These are phyloP conservation scores for Pleurotus sapidus DNA, from an alignment of 768 basidiomycete genomes.

Conservation along the genomic window DNA sequence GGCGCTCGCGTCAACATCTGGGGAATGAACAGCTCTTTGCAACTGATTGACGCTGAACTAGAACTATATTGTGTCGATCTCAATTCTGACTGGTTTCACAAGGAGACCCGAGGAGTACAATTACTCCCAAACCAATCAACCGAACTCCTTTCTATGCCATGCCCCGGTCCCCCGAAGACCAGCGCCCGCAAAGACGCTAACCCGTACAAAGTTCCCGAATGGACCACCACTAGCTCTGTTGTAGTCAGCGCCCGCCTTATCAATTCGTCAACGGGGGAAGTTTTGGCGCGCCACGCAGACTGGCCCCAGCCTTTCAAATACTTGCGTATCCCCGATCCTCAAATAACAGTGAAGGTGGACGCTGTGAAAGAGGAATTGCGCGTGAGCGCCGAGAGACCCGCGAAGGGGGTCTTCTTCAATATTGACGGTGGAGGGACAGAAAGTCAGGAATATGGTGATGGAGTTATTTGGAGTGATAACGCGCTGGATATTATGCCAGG, in stretches of 20 bases:
- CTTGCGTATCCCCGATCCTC: conserved; percentile 57
- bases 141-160: conserved; percentile 61
- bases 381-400: conserved; percentile 51
- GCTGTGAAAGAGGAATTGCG: conserved; percentile 36
- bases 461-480: conserved; percentile 74
- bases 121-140: conserved; percentile 70
- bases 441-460: conserved; percentile 15
- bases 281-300: conserved; percentile 68
- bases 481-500: conserved; percentile 81
- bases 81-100: conserved; percentile 47
- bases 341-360: conserved; percentile 37
- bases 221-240: conserved; percentile 41
- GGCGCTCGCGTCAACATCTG: conserved; percentile 66
- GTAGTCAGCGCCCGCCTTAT: conserved; percentile 65
- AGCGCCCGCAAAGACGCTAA: conserved; percentile 30
- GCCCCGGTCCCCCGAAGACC: conserved; percentile 55
- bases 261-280: conserved; percentile 41
- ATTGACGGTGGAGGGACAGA: conserved; percentile 28
- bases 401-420: conserved; percentile 77
- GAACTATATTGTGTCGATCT: conserved; percentile 59
- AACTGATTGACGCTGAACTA: conserved; percentile 43
- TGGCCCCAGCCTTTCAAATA: conserved; percentile 90
- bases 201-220: conserved; percentile 27
- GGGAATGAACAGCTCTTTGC: conserved; percentile 69
- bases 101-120: conserved; percentile 35